Conservation (phyloP, 1,284 basidiomycete genomes). For the Cutaneotrichosporon spelunceum region DNA sequence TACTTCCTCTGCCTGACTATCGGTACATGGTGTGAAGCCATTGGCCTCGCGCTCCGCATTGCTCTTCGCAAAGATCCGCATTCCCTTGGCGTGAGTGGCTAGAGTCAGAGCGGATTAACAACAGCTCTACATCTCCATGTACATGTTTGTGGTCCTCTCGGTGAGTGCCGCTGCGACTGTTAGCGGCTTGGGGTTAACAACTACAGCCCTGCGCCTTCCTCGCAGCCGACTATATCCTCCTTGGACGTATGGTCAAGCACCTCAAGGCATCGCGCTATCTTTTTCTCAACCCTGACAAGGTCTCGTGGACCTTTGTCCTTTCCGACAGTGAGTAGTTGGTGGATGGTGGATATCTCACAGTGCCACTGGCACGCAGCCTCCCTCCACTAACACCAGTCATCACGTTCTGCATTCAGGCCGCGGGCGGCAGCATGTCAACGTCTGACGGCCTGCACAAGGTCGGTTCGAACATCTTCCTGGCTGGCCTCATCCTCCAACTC, state of each 20-base stretch:
- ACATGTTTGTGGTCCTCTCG: constrained; percentile 21
- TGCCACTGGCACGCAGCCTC: not conserved
- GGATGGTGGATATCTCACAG: not conserved
- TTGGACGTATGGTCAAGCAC: constrained; percentile 61
- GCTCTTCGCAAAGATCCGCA: constrained; percentile 17
- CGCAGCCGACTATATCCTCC: constrained; percentile 65
- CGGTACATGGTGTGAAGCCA: constrained; percentile 19
- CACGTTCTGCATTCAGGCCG: constrained; percentile 64
- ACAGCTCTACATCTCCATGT: constrained; percentile 20
- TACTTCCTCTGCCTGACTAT: constrained; percentile 24
- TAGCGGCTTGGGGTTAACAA: not conserved
- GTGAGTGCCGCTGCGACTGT: constrained; percentile 3
- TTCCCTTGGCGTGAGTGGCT: constrained; percentile 3
- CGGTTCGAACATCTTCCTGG: constrained; percentile 57
- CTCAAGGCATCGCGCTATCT: constrained; percentile 55
- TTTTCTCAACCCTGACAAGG: constrained; percentile 30
- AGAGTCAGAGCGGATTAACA: not conserved
- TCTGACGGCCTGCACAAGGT: constrained; percentile 41
- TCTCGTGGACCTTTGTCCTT: constrained; percentile 39
- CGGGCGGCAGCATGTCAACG: constrained; percentile 50
- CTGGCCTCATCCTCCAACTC: constrained; percentile 62
- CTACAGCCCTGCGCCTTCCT: constrained; percentile 68
- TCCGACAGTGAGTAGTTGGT: constrained; percentile 54
- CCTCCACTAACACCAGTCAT: constrained; percentile 29
- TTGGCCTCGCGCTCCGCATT: constrained; percentile 22